Percentiles rank a stretch among this genome's conserved stretches.
Conservation (phyloP, 73 alveolate species). For the Symbiodinium pilosum region DNA sequence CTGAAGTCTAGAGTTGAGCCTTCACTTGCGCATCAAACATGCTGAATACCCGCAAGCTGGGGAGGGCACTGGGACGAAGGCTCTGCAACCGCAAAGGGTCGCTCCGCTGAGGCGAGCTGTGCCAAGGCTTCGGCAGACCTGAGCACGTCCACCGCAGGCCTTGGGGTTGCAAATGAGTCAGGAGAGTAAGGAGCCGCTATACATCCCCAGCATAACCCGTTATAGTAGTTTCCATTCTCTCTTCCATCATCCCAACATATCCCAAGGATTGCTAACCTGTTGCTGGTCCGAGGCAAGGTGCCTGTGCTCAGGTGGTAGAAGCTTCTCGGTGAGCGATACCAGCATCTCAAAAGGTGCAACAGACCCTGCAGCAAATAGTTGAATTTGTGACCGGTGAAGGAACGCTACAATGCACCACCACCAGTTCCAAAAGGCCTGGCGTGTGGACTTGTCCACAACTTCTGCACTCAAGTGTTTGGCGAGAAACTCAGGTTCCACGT, state of each 20-base stretch:
- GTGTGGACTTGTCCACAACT: background rate
- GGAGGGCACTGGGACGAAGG: slow-evolving; percentile 47
- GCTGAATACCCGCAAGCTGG: no score
- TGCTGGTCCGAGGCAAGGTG: no score
- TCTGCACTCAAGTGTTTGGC: background rate
- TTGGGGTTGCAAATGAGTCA: no score
- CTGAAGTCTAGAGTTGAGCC: no score
- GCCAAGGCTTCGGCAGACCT: background rate
- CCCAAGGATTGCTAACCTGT: background rate
- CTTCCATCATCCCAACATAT: background rate
- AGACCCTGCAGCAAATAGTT: slow-evolving; percentile 26
- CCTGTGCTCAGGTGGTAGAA: slow-evolving; percentile 28
- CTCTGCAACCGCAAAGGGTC: background rate
- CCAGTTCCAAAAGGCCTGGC: slow-evolving; percentile 61
- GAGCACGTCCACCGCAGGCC: background rate
- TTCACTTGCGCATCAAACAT: no score
- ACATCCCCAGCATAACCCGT: no score
- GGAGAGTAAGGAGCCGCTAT: background rate
- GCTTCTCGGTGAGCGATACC: slow-evolving; percentile 24
- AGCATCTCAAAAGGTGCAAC: slow-evolving; percentile 70
- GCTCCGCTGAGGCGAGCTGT: slow-evolving; percentile 25
- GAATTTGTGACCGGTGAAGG: slow-evolving; percentile 3
- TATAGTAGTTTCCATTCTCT: background rate
- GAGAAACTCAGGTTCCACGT: slow-evolving; percentile 12
- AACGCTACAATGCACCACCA: slow-evolving; percentile 86